A percentile compares a stretch with the other conserved stretches of the same genome.
These are phyloP conservation scores for Crithidia mellificae DNA, from an alignment of 208 protist genomes.

Conservation along the genomic window DNA sequence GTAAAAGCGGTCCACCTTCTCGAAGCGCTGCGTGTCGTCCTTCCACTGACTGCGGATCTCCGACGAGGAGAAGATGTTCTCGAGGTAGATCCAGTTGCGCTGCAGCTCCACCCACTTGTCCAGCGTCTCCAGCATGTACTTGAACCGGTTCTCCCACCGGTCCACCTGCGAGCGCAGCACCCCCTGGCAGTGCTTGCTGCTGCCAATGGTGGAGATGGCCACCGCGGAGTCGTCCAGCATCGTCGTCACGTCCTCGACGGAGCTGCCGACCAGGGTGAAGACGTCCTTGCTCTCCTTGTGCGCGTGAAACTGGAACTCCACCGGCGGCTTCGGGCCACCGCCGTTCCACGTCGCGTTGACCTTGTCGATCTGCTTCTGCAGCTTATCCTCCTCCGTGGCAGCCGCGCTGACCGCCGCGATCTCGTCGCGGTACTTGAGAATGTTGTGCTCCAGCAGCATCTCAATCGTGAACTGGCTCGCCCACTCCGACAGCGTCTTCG, in stretches of 20 bases:
- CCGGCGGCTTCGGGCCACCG: slow-evolving; percentile 87
- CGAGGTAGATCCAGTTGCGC: slow-evolving; percentile 96
- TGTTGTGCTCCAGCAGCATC: slow-evolving; percentile 86
- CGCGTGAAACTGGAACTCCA: slow-evolving; percentile 93
- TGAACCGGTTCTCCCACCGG: slow-evolving; percentile 93
- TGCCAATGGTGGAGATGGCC: slow-evolving; percentile 92
- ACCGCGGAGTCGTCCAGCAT: slow-evolving; percentile 93
- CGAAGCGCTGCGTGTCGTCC: slow-evolving; percentile 95
- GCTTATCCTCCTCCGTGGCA: slow-evolving; percentile 96
- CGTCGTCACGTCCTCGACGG: slow-evolving; percentile 94
- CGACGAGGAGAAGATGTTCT: slow-evolving; percentile 95
- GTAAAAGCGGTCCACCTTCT: slow-evolving; percentile 93
- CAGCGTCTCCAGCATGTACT: slow-evolving; percentile 93
- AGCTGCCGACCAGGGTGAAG: slow-evolving; percentile 87
- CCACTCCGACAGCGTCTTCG: slow-evolving; percentile 79
- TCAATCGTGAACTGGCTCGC: slow-evolving; percentile 84
- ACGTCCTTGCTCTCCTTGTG: slow-evolving; percentile 94
- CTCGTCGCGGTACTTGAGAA: slow-evolving; percentile 85
- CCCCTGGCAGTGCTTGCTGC: slow-evolving; percentile 91
- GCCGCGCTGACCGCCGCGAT: slow-evolving; percentile 92
- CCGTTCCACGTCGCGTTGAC: slow-evolving; percentile 93
- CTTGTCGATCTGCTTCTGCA: slow-evolving; percentile 96
- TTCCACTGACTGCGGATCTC: slow-evolving; percentile 97
- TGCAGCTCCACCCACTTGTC: slow-evolving; percentile 95
- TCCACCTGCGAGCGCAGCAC: slow-evolving; percentile 93